Evolutionary conservation across 345 rosid genomes (phyloP).

Genomic region (Carallia pectinifolia): DNA sequence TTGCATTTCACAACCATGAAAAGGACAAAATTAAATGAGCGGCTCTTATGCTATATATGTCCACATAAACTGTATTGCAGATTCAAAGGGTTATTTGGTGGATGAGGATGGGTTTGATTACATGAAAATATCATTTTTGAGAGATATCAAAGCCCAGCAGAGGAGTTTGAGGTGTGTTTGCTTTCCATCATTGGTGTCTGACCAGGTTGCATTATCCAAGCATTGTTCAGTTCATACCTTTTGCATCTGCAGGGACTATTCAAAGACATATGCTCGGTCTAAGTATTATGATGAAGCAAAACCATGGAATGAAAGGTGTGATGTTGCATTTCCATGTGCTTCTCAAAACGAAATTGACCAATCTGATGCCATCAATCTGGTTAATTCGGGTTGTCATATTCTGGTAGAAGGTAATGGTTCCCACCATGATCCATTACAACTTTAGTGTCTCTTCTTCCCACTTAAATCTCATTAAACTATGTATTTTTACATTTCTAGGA

Average conservation of each 20-base stretch:
- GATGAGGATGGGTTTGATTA: conserved; percentile 98
- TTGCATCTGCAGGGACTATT: conserved; percentile 74
- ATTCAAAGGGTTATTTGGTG: conserved; percentile 92
- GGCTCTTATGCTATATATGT: conserved; percentile 2
- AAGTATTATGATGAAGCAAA: conserved; percentile 96
- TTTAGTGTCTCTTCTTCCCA: neutral
- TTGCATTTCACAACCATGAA: neutral
- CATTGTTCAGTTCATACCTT: conserved; percentile 11
- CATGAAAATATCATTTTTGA: conserved; percentile 88
- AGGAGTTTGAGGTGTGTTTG: conserved; percentile 78
- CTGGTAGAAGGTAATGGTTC: conserved; percentile 78
- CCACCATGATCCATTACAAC: conserved; percentile 11
- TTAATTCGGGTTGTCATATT: conserved; percentile 80
- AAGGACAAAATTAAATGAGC: neutral
- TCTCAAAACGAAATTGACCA: conserved; percentile 93
- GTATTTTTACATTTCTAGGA: conserved; percentile 39
- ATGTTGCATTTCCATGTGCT: conserved; percentile 95
- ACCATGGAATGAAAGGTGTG: conserved; percentile 96
- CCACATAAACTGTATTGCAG: conserved; percentile 41
- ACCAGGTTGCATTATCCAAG: conserved; percentile 10
- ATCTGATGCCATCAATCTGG: conserved; percentile 90
- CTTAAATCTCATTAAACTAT: neutral
- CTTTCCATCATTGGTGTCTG: neutral
- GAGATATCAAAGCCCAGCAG: conserved; percentile 94
- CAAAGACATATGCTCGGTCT: conserved; percentile 95